phyloP scores from a whole-genome alignment of 2,329 filamentous ascomycete genomes.

The Diaporthe citriasiana region DNA sequence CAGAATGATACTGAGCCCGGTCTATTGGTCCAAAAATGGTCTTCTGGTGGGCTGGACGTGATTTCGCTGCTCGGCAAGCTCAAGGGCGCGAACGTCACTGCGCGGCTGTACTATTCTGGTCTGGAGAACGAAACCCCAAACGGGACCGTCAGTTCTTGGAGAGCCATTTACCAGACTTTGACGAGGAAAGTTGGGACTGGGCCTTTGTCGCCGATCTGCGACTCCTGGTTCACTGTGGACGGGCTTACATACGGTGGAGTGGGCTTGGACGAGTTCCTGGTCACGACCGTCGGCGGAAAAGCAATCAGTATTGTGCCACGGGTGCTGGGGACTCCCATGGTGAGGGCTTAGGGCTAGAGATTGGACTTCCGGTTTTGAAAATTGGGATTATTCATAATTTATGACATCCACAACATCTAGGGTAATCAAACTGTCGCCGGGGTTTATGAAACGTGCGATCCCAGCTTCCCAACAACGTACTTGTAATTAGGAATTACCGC shows the following conservation, averaged over 20 bases:
- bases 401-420: too few relatives aligned
- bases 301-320: slow-evolving; percentile 26
- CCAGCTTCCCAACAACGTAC: too few relatives aligned
- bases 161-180: slow-evolving; percentile 52
- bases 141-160: slow-evolving; percentile 50
- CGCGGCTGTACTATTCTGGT: slow-evolving; percentile 51
- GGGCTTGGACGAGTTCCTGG: slow-evolving; percentile 31
- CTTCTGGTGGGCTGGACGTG: slow-evolving; percentile 53
- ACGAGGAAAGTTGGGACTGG: slow-evolving; percentile 44
- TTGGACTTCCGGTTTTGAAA: too few relatives aligned
- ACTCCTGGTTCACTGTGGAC: slow-evolving; percentile 21
- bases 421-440: too few relatives aligned
- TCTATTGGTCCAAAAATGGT: slow-evolving; percentile 49
- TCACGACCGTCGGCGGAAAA: slow-evolving; percentile 4
- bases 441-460: too few relatives aligned
- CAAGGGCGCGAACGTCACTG: slow-evolving; percentile 46
- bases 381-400: too few relatives aligned
- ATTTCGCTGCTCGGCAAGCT: slow-evolving; percentile 47
- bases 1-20: slow-evolving; percentile 50
- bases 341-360: background rate
- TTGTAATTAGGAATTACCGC: too few relatives aligned
- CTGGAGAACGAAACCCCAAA: slow-evolving; percentile 46
- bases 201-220: slow-evolving; percentile 53
- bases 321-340: slow-evolving; percentile 15
- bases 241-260: slow-evolving; percentile 24